Conservation (phyloP, 2,329 filamentous ascomycete species). For the Fusarium sp. region DNA sequence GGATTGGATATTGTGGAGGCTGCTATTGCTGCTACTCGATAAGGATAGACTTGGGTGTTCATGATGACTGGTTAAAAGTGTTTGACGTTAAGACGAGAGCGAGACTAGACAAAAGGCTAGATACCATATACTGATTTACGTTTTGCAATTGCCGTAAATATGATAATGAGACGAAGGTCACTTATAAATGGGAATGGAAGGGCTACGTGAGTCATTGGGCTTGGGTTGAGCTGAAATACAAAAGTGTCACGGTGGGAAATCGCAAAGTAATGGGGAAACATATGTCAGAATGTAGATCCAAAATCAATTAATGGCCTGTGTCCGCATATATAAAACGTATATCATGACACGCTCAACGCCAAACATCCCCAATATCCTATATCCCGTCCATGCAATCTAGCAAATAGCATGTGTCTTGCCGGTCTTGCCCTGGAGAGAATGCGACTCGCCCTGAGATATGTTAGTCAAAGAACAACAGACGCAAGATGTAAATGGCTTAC, state of each 20-base stretch:
- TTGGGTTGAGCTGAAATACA: background rate
- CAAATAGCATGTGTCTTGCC: conserved; percentile 93
- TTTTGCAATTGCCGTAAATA: background rate
- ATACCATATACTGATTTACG: conserved; percentile 35
- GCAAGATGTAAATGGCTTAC: conserved; percentile 50
- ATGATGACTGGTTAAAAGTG: conserved; percentile 11
- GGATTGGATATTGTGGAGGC: conserved; percentile 82
- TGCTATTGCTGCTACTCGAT: conserved; percentile 63
- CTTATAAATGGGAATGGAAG: fast-evolving
- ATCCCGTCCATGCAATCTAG: conserved; percentile 56
- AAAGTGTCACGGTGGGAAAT: fast-evolving
- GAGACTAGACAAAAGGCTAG: conserved; percentile 27
- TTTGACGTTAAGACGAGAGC: conserved; percentile 19
- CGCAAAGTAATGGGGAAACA: background rate
- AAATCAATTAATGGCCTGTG: conserved; percentile 26
- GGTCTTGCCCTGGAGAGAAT: conserved; percentile 88
- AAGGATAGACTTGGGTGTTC: conserved; percentile 10
- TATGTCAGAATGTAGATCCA: background rate
- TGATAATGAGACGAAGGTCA: background rate
- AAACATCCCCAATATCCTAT: conserved; percentile 12
- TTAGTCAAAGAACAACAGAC: background rate
- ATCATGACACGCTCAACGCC: conserved; percentile 40
- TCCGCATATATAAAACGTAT: conserved; percentile 21
- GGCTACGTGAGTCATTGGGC: fast-evolving
- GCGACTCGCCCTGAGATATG: conserved; percentile 72